Percentiles rank a stretch among this genome's conserved stretches.
These are phyloP conservation scores for Aureobasidium sp. DNA, from an alignment of 2,329 filamentous ascomycete species.

Conservation along the genomic window DNA sequence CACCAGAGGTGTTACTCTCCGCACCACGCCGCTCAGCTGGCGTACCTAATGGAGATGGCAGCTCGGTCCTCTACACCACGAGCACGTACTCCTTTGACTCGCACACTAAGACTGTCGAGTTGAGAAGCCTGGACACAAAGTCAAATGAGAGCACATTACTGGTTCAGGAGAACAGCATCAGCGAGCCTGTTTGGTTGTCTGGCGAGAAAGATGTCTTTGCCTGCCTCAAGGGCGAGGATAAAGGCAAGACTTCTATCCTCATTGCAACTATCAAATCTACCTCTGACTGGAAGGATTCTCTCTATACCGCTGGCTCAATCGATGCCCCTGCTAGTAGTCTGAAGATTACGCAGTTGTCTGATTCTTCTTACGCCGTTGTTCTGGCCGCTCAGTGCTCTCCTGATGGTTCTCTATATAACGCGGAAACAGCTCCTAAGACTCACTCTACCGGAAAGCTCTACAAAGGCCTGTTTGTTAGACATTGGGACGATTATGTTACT, in stretches of 20 bases:
- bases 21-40: constrained; percentile 66
- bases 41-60: constrained; percentile 61
- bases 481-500: constrained; percentile 54
- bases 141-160: constrained; percentile 60
- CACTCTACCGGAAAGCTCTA: constrained; percentile 44
- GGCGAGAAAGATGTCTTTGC: constrained; percentile 55
- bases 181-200: constrained; percentile 70
- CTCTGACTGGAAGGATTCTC: constrained; percentile 21
- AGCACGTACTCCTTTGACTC: constrained; percentile 75
- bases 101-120: constrained; percentile 62
- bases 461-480: constrained; percentile 46
- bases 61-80: constrained; percentile 58
- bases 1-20: constrained; percentile 68
- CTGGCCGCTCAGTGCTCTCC: constrained; percentile 57
- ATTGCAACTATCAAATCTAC: constrained; percentile 22
- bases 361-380: constrained; percentile 38
- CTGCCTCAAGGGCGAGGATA: constrained; percentile 42
- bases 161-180: constrained; percentile 56
- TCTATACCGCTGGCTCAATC: constrained; percentile 36
- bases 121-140: constrained; percentile 62
- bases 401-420: constrained; percentile 56
- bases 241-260: constrained; percentile 34
- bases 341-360: constrained; percentile 35
- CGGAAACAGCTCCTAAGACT: constrained; percentile 42
- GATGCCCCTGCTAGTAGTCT: constrained; percentile 44